Conservation (phyloP, 176 grass and related monocot genomes). For the Secale cereale region DNA sequence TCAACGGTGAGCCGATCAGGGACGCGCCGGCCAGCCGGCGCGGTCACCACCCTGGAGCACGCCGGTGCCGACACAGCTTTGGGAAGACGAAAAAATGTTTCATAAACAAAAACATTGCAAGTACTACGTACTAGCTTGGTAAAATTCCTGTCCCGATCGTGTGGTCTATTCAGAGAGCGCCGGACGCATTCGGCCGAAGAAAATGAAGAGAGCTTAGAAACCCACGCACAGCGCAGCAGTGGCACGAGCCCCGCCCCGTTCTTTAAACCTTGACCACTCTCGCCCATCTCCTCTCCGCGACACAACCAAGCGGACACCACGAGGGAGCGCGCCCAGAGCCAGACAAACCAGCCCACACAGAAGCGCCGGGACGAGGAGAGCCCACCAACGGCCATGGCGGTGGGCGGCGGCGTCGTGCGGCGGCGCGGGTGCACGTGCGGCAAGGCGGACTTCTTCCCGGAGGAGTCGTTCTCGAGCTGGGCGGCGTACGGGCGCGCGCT, state of each 20-base stretch:
- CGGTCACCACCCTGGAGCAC: too few relatives aligned
- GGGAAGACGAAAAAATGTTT: not conserved
- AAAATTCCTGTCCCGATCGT: not conserved
- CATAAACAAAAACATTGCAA: not conserved
- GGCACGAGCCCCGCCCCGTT: not conserved
- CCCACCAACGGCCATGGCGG: constrained; percentile 19
- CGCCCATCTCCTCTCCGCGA: not conserved
- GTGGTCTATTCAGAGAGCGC: not conserved
- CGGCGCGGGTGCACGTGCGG: constrained; percentile 37
- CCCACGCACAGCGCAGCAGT: not conserved
- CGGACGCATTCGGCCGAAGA: not conserved
- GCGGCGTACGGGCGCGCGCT: constrained; percentile 57
- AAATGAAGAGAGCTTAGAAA: not conserved
- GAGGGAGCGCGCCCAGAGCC: not conserved
- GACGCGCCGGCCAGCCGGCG: too few relatives aligned
- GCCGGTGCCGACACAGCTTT: too few relatives aligned
- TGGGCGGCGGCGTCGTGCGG: constrained; percentile 18
- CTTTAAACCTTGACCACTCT: not conserved
- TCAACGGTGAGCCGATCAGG: too few relatives aligned
- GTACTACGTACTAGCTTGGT: not conserved
- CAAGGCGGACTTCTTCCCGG: constrained; percentile 72
- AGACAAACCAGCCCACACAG: not conserved
- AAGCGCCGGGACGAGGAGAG: not conserved
- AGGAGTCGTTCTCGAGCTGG: constrained; percentile 91
- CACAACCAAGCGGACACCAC: not conserved